Conservation (phyloP, 2,329 filamentous ascomycete species). For the Alternaria sp. region DNA sequence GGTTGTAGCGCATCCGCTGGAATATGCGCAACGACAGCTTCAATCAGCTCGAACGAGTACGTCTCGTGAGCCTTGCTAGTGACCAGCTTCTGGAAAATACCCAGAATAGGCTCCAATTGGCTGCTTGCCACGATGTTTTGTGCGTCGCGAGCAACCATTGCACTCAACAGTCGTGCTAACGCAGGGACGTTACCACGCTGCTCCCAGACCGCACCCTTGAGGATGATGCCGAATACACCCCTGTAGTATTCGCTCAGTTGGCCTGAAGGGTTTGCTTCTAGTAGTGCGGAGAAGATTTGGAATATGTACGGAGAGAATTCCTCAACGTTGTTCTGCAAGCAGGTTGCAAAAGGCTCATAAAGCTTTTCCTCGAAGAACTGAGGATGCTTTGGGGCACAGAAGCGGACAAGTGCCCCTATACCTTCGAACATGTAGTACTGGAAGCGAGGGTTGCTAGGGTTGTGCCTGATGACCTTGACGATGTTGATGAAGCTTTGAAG, state of each 20-base stretch:
- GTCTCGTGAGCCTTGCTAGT: constrained; percentile 82
- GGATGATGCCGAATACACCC: constrained; percentile 75
- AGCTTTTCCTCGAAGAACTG: constrained; percentile 79
- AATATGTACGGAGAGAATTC: constrained; percentile 98
- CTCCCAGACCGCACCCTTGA: constrained; percentile 87
- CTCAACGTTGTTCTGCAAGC: constrained; percentile 82
- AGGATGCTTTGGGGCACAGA: constrained; percentile 71
- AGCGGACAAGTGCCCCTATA: constrained; percentile 84
- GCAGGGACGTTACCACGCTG: constrained; percentile 92
- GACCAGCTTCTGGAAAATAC: constrained; percentile 92
- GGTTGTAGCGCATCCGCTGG: constrained; percentile 74
- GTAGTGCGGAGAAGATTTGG: constrained; percentile 88
- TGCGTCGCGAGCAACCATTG: constrained; percentile 80
- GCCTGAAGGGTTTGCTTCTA: constrained; percentile 84
- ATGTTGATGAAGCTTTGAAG: constrained; percentile 85
- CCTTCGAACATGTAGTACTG: constrained; percentile 99
- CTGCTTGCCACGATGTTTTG: constrained; percentile 76
- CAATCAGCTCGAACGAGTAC: constrained; percentile 88
- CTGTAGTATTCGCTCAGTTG: constrained; percentile 82
- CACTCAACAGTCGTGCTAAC: constrained; percentile 80
- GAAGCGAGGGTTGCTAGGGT: constrained; percentile 96
- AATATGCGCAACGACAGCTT: constrained; percentile 76
- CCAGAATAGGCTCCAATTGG: constrained; percentile 86
- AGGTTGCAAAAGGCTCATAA: constrained; percentile 80
- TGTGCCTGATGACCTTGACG: constrained; percentile 88